phyloP scores from a whole-genome alignment of 1,139 yeast genomes.

The Zygoascus sp. region DNA sequence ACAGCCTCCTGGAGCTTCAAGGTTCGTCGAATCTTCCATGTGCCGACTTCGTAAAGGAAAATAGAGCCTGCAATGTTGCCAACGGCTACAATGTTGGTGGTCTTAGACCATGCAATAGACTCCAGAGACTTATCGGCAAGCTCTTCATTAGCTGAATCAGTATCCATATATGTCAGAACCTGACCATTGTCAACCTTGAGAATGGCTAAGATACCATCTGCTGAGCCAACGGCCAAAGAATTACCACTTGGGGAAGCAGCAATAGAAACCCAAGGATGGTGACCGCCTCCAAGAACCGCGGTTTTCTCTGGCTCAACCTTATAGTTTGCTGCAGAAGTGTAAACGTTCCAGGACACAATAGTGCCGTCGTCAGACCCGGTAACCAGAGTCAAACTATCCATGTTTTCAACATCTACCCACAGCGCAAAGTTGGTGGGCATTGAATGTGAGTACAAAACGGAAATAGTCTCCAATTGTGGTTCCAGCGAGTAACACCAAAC shows the following conservation, averaged over 20 bases:
- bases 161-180: slow-evolving; percentile 52
- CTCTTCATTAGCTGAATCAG: slow-evolving; percentile 57
- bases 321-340: slow-evolving; percentile 57
- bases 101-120: slow-evolving; percentile 75
- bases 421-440: slow-evolving; percentile 70
- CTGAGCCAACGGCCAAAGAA: slow-evolving; percentile 64
- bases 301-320: slow-evolving; percentile 55
- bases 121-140: slow-evolving; percentile 79
- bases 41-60: slow-evolving; percentile 70
- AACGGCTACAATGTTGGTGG: slow-evolving; percentile 60
- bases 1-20: slow-evolving; percentile 73
- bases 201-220: slow-evolving; percentile 79
- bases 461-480: slow-evolving; percentile 53
- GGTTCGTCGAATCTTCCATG: slow-evolving; percentile 80
- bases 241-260: slow-evolving; percentile 47
- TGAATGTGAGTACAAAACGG: slow-evolving; percentile 79
- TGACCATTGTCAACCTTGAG: slow-evolving; percentile 71
- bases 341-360: slow-evolving; percentile 86
- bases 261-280: slow-evolving; percentile 86
- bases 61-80: slow-evolving; percentile 90
- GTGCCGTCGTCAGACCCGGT: slow-evolving; percentile 88
- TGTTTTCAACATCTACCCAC: slow-evolving; percentile 60
- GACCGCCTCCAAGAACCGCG: slow-evolving; percentile 48
- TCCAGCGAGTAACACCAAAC: slow-evolving; percentile 89
- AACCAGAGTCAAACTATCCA: slow-evolving; percentile 58